phyloP scores from a whole-genome alignment of 805 yeast species.

The Zygosaccharomyces rouxii region DNA sequence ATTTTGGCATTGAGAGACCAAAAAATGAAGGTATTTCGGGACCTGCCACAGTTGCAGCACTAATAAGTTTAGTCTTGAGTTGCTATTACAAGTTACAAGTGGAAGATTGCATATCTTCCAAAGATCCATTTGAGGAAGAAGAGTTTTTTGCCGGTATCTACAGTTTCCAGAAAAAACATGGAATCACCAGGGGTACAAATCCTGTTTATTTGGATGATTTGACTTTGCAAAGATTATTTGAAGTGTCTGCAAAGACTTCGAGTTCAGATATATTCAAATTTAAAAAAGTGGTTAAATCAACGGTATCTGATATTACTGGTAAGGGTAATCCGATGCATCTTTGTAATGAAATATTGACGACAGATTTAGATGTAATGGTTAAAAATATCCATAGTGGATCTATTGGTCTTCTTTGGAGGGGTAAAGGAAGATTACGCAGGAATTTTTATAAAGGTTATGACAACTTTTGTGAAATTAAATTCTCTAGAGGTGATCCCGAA shows the following conservation, averaged over 20 bases:
- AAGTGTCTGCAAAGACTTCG: slow-evolving; percentile 43
- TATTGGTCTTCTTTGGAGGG: slow-evolving; percentile 45
- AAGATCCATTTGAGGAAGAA: slow-evolving; percentile 79
- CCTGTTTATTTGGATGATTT: slow-evolving; percentile 52
- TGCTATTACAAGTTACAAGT: slow-evolving; percentile 61
- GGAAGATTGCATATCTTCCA: slow-evolving; percentile 54
- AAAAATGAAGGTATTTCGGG: slow-evolving; percentile 52
- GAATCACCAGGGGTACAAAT: slow-evolving; percentile 38
- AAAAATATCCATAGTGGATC: slow-evolving; percentile 34
- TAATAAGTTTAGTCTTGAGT: slow-evolving; percentile 71
- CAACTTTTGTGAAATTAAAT: slow-evolving; percentile 16
- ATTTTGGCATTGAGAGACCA: slow-evolving; percentile 30
- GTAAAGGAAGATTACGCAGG: slow-evolving; percentile 43
- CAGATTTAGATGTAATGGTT: slow-evolving; percentile 36
- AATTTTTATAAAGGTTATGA: slow-evolving; percentile 8
- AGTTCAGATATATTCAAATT: slow-evolving; percentile 46
- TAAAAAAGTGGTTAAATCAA: slow-evolving; percentile 64
- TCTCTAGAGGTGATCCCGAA: slow-evolving; percentile 26
- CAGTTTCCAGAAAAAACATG: slow-evolving; percentile 71
- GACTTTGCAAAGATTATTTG: slow-evolving; percentile 48
- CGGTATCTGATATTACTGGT: slow-evolving; percentile 62
- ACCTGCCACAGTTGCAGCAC: slow-evolving; percentile 68
- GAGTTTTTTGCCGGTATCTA: slow-evolving; percentile 62
- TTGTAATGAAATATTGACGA: slow-evolving; percentile 39
- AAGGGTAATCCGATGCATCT: slow-evolving; percentile 34